Evolutionary conservation across 2,329 filamentous ascomycete species (phyloP).

Genomic region (Colletotrichum simmondsii): DNA sequence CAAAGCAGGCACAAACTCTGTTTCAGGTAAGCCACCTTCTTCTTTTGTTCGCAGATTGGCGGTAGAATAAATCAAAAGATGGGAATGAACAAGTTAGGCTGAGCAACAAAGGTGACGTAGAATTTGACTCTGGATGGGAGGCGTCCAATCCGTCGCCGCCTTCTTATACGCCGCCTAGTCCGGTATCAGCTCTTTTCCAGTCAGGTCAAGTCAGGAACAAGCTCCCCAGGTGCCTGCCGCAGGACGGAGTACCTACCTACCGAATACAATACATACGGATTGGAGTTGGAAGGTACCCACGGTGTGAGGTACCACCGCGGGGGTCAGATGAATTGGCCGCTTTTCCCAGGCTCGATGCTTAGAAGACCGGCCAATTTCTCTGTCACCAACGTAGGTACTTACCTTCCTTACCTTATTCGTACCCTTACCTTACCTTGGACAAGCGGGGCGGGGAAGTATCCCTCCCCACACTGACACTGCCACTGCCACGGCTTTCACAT

Average conservation of each 20-base stretch:
- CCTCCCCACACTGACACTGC: not conserved
- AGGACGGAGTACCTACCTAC: too few relatives aligned
- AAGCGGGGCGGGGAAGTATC: not conserved
- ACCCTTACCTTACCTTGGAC: not conserved
- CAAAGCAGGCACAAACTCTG: conserved; percentile 1
- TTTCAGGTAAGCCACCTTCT: conserved; percentile 1
- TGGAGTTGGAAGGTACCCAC: too few relatives aligned
- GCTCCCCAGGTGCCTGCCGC: not conserved
- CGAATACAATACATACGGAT: too few relatives aligned
- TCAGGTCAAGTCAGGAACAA: not conserved
- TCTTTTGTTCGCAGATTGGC: not conserved
- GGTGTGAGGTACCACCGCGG: too few relatives aligned
- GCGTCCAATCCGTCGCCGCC: not conserved
- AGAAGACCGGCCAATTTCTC: too few relatives aligned
- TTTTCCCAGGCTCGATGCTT: too few relatives aligned
- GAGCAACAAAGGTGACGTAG: not conserved
- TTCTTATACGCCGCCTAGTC: not conserved
- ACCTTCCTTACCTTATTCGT: too few relatives aligned
- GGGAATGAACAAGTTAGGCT: not conserved
- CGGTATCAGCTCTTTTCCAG: not conserved
- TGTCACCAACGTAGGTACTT: too few relatives aligned
- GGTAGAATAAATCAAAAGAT: not conserved
- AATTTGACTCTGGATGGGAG: not conserved
- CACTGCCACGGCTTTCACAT: conserved; percentile 2
- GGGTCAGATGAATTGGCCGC: too few relatives aligned